phyloP scores from a whole-genome alignment of 2,329 filamentous ascomycete species.

The Furcasterigmium furcatum region DNA sequence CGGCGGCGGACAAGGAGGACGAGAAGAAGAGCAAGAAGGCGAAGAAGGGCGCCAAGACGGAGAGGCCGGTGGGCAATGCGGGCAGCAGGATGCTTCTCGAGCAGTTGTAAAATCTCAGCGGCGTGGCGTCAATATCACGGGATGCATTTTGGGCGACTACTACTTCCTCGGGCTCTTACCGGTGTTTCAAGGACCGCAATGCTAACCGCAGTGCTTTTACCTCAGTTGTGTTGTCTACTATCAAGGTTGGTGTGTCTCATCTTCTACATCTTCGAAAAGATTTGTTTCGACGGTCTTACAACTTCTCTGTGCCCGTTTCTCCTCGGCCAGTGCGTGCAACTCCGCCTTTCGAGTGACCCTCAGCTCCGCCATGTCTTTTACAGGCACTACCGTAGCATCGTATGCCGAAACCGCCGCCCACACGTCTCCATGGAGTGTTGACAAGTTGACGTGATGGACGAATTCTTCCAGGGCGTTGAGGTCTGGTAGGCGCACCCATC shows the following conservation, averaged over 20 bases:
- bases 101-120: slow-evolving; percentile 37
- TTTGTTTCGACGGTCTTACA: background rate
- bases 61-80: slow-evolving; percentile 52
- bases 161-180: background rate
- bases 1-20: slow-evolving; percentile 31
- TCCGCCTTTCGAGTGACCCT: background rate
- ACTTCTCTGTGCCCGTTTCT: background rate
- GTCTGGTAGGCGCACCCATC: background rate
- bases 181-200: background rate
- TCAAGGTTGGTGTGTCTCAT: background rate
- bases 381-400: background rate
- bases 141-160: background rate
- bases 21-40: slow-evolving; percentile 37
- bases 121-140: background rate
- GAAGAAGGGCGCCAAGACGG: slow-evolving; percentile 38
- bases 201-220: no score
- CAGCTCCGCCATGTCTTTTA: background rate
- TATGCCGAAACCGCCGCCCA: background rate
- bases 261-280: background rate
- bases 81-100: slow-evolving; percentile 60
- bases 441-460: background rate
- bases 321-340: background rate
- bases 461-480: background rate
- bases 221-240: no score
- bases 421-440: background rate